Conservation (phyloP, 768 basidiomycete species). For the Psilocybe tampanensis region DNA sequence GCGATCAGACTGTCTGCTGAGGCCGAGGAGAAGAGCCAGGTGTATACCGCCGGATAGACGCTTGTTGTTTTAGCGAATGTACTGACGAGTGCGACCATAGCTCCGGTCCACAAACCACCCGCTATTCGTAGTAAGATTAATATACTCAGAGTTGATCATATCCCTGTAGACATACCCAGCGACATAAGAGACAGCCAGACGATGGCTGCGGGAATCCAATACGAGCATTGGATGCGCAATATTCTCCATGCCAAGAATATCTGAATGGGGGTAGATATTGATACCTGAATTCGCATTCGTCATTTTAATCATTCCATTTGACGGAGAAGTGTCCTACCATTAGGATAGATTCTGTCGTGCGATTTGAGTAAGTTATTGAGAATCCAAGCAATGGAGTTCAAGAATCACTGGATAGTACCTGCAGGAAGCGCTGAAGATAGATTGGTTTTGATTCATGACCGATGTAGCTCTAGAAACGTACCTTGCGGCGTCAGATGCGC, state of each 20-base stretch:
- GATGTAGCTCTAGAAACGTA: neutral
- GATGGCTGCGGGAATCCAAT: neutral
- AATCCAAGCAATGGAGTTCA: neutral
- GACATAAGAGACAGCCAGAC: neutral
- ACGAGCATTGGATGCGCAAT: neutral
- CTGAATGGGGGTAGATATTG: constrained; percentile 2
- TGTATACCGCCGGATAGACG: neutral
- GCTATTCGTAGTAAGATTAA: neutral
- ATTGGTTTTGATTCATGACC: neutral
- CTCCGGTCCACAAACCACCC: constrained; percentile 1
- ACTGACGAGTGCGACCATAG: neutral
- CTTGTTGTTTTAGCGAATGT: neutral
- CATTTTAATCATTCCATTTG: neutral
- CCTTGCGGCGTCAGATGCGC: neutral
- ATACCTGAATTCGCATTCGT: neutral
- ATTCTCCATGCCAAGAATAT: constrained; percentile 4
- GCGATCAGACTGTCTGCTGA: neutral
- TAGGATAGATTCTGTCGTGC: neutral
- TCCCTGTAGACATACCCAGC: neutral
- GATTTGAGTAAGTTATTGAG: neutral
- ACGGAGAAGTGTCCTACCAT: neutral
- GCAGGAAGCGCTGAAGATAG: neutral
- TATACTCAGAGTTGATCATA: neutral
- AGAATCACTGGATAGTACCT: neutral
- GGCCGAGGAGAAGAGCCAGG: neutral